These are phyloP conservation scores for Leccinum griseonigrum DNA, from an alignment of 1,284 basidiomycete genomes.

Conservation along the genomic window DNA sequence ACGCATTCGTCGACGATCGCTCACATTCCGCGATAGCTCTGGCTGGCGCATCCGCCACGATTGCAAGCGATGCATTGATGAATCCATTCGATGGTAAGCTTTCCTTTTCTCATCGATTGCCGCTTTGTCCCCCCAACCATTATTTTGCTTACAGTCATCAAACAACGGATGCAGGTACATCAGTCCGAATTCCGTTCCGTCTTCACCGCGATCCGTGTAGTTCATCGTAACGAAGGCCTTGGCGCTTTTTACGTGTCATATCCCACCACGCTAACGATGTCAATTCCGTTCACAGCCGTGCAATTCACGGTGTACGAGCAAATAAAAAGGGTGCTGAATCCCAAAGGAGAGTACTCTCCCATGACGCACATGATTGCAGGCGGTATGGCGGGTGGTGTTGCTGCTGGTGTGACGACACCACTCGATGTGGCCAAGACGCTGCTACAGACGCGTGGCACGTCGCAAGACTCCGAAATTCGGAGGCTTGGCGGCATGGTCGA, in stretches of 20 bases:
- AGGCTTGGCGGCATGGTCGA: conserved; percentile 84
- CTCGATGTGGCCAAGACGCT: conserved; percentile 99
- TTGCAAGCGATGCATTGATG: conserved; percentile 97
- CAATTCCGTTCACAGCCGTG: conserved; percentile 97
- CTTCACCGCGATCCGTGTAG: conserved; percentile 74
- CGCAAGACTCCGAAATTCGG: conserved; percentile 80
- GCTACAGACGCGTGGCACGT: conserved; percentile 90
- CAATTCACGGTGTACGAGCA: conserved; percentile 98
- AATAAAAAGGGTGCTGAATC: conserved; percentile 87
- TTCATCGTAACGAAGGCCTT: conserved; percentile 87
- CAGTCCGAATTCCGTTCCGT: conserved; percentile 89
- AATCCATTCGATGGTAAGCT: conserved; percentile 96
- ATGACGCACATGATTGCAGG: conserved; percentile 89
- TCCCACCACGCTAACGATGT: conserved; percentile 96
- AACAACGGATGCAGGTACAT: conserved; percentile 98
- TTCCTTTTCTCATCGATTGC: conserved; percentile 4
- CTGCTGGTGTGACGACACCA: conserved; percentile 94
- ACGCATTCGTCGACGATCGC: conserved; percentile 1
- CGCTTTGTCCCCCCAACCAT: conserved; percentile 9
- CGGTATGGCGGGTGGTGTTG: conserved; percentile 90
- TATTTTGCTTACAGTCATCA: conserved; percentile 72
- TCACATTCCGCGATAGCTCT: conserved; percentile 52
- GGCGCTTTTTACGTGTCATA: conserved; percentile 97
- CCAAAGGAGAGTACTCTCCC: conserved; percentile 85
- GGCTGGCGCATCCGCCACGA: conserved; percentile 93